phyloP scores from a whole-genome alignment of 768 basidiomycete genomes.

The Collybiopsis luxurians region DNA sequence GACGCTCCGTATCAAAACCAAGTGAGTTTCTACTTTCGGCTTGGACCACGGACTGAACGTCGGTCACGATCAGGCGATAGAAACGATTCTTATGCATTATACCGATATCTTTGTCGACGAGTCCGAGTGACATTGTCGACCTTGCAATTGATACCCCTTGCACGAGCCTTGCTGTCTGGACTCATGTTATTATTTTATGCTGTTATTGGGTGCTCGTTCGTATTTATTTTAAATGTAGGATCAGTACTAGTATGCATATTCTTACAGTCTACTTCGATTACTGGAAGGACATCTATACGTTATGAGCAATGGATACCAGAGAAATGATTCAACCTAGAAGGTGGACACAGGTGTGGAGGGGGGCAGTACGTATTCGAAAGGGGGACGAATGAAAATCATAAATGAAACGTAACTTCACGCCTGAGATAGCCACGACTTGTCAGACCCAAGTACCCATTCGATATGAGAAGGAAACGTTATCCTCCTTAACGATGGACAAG shows the following conservation, averaged over 20 bases:
- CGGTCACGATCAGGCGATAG: slow-evolving; percentile 65
- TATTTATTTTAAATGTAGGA: neutral
- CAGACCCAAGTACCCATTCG: slow-evolving; percentile 43
- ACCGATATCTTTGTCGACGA: slow-evolving; percentile 90
- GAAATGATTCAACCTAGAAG: no score
- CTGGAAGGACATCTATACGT: neutral
- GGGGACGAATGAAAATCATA: no score
- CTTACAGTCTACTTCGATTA: neutral
- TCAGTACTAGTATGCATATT: neutral
- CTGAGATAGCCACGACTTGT: slow-evolving; percentile 29
- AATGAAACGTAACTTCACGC: neutral
- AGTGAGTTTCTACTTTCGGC: slow-evolving; percentile 31
- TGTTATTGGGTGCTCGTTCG: slow-evolving; percentile 6
- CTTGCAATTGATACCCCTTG: slow-evolving; percentile 3
- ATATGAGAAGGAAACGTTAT: slow-evolving; percentile 56
- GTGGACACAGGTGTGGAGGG: no score
- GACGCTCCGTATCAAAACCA: slow-evolving; percentile 73
- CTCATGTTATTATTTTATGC: slow-evolving; percentile 13
- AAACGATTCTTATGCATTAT: slow-evolving; percentile 39
- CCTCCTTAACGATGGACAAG: slow-evolving; percentile 49
- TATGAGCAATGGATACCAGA: no score
- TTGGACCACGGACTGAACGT: neutral
- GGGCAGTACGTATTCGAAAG: no score
- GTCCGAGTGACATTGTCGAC: slow-evolving; percentile 38
- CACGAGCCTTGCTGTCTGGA: neutral